Conservation (phyloP, 805 yeast species). For the Yarrowia hollandica region DNA sequence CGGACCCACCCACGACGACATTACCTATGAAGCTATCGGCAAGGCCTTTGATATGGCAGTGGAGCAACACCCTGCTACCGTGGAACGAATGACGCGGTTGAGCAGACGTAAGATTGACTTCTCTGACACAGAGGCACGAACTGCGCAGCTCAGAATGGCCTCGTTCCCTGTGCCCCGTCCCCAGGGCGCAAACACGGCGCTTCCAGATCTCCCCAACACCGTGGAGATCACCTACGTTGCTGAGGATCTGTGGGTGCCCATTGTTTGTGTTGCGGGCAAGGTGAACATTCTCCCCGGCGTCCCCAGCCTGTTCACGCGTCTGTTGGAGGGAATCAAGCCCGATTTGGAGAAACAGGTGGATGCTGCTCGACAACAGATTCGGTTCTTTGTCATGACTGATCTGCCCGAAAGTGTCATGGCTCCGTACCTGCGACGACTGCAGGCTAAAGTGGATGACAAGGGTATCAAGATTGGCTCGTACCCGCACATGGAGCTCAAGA, state of each 20-base stretch:
- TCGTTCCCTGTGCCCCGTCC: conserved; percentile 53
- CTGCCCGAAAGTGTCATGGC: conserved; percentile 69
- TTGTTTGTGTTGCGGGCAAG: conserved; percentile 63
- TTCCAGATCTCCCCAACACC: conserved; percentile 13
- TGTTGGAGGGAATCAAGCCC: conserved; percentile 52
- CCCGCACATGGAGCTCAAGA: conserved; percentile 67
- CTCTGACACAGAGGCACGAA: conserved; percentile 46
- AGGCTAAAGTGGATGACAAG: conserved; percentile 43
- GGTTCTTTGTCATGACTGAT: conserved; percentile 63
- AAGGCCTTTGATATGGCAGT: conserved; percentile 57
- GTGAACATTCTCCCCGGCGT: conserved; percentile 82
- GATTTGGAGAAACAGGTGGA: conserved; percentile 44
- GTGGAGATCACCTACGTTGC: conserved; percentile 44
- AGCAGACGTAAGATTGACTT: conserved; percentile 42
- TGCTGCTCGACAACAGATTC: conserved; percentile 39
- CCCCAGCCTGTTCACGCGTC: conserved; percentile 65
- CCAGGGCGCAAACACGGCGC: conserved; percentile 23
- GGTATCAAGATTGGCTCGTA: conserved; percentile 79
- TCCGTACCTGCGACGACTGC: conserved; percentile 56
- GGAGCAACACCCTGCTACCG: conserved; percentile 57
- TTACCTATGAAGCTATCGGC: conserved; percentile 76
- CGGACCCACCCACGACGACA: conserved; percentile 91
- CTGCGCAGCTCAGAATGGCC: conserved; percentile 78
- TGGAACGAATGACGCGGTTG: conserved; percentile 55
- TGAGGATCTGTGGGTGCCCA: conserved; percentile 78